These are phyloP conservation scores for Pleurotus eryngii DNA, from an alignment of 768 basidiomycete genomes.

Conservation along the genomic window DNA sequence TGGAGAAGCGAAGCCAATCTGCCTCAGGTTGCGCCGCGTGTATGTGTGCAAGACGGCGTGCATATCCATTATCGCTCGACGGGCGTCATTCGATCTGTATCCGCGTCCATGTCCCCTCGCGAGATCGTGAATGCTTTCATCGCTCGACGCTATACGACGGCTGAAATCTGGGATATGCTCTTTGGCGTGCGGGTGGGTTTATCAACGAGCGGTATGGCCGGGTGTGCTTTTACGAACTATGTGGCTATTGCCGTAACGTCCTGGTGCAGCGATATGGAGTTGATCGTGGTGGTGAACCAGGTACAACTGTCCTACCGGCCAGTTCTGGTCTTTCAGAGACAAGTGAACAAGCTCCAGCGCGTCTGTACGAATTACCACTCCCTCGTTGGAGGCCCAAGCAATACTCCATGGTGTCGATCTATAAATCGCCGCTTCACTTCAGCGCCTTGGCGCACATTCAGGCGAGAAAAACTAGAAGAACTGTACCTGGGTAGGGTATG, in stretches of 20 bases:
- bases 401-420: too few relatives aligned
- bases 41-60: background rate
- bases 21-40: background rate
- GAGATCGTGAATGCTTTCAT: background rate
- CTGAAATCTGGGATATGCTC: background rate
- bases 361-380: background rate
- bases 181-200: background rate
- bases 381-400: too few relatives aligned
- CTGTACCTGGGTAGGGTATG: too few relatives aligned
- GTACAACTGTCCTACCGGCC: background rate
- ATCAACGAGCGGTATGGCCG: background rate
- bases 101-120: background rate
- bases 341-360: background rate
- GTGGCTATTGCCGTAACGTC: background rate
- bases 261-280: background rate
- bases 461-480: too few relatives aligned
- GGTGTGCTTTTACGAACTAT: background rate
- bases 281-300: background rate
- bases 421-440: too few relatives aligned
- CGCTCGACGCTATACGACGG: background rate
- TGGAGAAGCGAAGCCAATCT: background rate
- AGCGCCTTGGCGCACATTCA: too few relatives aligned
- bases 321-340: background rate
- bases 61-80: background rate
- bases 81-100: background rate